Evolutionary conservation across 768 basidiomycete genomes (phyloP).

Genomic region (Boletus fagicola): DNA sequence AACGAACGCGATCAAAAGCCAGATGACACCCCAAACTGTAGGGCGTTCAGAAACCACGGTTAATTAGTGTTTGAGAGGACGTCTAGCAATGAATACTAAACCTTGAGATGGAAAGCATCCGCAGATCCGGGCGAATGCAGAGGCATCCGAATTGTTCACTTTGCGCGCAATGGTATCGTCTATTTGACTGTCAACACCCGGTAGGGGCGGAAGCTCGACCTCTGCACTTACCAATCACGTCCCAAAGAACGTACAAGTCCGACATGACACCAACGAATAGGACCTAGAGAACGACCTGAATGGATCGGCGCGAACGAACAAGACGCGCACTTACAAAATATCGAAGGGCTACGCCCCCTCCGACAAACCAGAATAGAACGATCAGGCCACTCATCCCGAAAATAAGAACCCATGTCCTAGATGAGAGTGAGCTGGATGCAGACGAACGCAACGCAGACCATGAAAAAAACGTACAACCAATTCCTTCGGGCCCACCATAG

Average conservation of each 20-base stretch:
- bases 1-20: conserved; percentile 71
- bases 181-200: conserved; percentile 23
- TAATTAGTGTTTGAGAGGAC: neutral
- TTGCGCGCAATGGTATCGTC: conserved; percentile 85
- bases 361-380: conserved; percentile 82
- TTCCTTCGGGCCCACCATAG: conserved; percentile 85
- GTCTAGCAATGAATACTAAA: conserved; percentile 23
- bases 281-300: conserved; percentile 42
- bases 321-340: conserved; percentile 55
- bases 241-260: conserved; percentile 85
- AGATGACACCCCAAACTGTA: conserved; percentile 84
- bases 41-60: conserved; percentile 2
- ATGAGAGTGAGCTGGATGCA: neutral
- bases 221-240: conserved; percentile 66
- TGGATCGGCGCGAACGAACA: neutral
- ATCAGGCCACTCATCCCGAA: conserved; percentile 77
- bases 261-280: conserved; percentile 87
- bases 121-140: conserved; percentile 78
- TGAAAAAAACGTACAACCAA: conserved; percentile 52
- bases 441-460: too few species aligned
- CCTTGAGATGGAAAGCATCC: conserved; percentile 85
- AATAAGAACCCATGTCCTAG: conserved; percentile 76
- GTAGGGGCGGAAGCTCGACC: neutral
- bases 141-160: conserved; percentile 85
- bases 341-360: conserved; percentile 67